Evolutionary conservation across 2,329 filamentous ascomycete species (phyloP).

Genomic region (Phialophora tarda): DNA sequence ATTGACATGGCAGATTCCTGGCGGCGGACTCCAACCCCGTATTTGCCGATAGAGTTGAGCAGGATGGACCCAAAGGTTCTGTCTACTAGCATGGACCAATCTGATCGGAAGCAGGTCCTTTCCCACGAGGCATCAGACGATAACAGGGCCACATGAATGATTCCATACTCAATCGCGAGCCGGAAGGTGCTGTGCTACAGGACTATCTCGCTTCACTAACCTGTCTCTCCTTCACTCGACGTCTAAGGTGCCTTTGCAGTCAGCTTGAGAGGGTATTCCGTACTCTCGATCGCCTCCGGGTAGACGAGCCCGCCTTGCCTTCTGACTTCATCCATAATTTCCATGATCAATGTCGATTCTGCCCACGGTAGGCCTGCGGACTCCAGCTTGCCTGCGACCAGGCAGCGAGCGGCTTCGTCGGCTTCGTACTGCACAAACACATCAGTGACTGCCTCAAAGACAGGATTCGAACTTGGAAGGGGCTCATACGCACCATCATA

Average conservation of each 20-base stretch:
- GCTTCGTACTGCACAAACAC: slow-evolving; percentile 32
- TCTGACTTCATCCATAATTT: slow-evolving; percentile 74
- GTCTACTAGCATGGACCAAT: neutral
- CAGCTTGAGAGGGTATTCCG: slow-evolving; percentile 55
- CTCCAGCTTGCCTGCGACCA: slow-evolving; percentile 69
- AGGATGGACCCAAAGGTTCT: neutral
- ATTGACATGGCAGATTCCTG: neutral
- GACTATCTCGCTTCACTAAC: neutral
- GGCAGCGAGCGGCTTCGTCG: slow-evolving; percentile 33
- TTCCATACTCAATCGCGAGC: neutral
- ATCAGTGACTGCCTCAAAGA: neutral
- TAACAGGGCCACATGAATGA: neutral
- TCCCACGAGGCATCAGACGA: neutral
- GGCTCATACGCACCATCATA: slow-evolving; percentile 31
- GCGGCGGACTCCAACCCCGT: neutral
- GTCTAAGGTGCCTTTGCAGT: slow-evolving; percentile 17
- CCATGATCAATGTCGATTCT: slow-evolving; percentile 87
- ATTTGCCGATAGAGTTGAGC: neutral
- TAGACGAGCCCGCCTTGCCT: slow-evolving; percentile 67
- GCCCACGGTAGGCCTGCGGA: slow-evolving; percentile 79
- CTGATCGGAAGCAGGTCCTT: neutral
- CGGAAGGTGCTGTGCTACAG: neutral
- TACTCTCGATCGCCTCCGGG: slow-evolving; percentile 69
- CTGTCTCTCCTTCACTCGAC: neutral
- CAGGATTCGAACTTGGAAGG: neutral